Evolutionary conservation across 305 asterid species (phyloP).

Genomic region (Caryopteris hybrid): DNA sequence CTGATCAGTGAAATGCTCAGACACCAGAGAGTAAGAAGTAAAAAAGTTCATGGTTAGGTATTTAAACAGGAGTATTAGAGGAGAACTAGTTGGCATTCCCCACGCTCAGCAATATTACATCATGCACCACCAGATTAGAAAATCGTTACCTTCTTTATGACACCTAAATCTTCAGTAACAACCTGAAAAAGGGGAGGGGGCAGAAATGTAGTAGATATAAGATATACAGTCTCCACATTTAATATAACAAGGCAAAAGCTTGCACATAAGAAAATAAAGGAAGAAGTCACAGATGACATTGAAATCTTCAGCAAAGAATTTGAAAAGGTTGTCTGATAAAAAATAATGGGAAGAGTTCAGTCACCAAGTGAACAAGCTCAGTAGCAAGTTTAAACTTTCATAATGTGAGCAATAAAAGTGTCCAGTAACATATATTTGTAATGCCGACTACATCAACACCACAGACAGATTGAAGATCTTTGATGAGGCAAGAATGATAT

Average conservation of each 20-base stretch:
- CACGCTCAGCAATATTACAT: neutral
- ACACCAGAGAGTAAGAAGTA: neutral
- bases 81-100: neutral
- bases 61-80: neutral
- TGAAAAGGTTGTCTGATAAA: neutral
- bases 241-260: neutral
- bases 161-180: constrained; percentile 78
- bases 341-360: neutral
- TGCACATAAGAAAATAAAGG: neutral
- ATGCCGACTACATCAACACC: neutral
- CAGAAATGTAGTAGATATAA: constrained; percentile 14
- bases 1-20: neutral
- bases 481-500: neutral
- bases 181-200: constrained; percentile 48
- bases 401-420: neutral
- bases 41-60: neutral
- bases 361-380: neutral
- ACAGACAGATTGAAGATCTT: neutral
- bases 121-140: constrained; percentile 12
- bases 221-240: neutral
- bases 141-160: constrained; percentile 73
- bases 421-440: neutral
- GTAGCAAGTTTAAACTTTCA: neutral
- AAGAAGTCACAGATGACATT: neutral
- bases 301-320: neutral